Percentiles rank a stretch among this genome's conserved stretches.
Conservation (phyloP, 495 filamentous ascomycete species). For the Staphylotrichum longicolle region DNA sequence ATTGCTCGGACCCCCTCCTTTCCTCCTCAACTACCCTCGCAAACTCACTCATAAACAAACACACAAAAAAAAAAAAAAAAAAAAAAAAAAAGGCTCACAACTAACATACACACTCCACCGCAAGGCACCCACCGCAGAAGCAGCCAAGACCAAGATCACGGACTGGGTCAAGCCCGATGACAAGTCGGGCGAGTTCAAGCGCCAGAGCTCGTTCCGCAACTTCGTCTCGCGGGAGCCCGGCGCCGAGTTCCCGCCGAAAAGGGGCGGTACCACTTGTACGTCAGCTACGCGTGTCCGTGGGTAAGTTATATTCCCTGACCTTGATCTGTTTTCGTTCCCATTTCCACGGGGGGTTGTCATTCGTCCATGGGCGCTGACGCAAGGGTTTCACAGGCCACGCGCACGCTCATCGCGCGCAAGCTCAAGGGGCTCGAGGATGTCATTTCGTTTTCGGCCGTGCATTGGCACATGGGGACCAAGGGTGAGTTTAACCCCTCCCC, state of each 20-base stretch:
- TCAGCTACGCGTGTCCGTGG: conserved; percentile 77
- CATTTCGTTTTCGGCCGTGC: conserved; percentile 66
- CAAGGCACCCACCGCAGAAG: conserved; percentile 2
- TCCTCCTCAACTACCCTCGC: not conserved
- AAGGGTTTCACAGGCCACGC: conserved; percentile 51
- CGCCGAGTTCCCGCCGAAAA: conserved; percentile 68
- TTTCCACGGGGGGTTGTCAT: no score
- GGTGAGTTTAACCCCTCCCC: conserved; percentile 24
- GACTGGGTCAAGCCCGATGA: conserved; percentile 76
- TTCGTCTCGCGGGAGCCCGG: conserved; percentile 60
- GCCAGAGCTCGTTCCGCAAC: conserved; percentile 67
- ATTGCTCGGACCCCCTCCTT: no score
- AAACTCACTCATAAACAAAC: no score
- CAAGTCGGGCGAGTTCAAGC: conserved; percentile 86
- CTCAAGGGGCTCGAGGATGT: conserved; percentile 76
- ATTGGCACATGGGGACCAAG: conserved; percentile 61
- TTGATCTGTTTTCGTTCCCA: not conserved
- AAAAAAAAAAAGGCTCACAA: not conserved
- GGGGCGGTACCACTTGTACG: conserved; percentile 76
- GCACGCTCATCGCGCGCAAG: conserved; percentile 69
- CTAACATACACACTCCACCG: not conserved
- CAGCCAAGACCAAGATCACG: conserved; percentile 56
- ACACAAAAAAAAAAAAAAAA: no score
- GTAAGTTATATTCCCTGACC: conserved; percentile 29
- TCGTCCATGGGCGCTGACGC: no score